A percentile compares a stretch with the other conserved stretches of the same genome.
phyloP scores from a whole-genome alignment of 352 stramenopile species.

The Hyaloperonospora brassicae region DNA sequence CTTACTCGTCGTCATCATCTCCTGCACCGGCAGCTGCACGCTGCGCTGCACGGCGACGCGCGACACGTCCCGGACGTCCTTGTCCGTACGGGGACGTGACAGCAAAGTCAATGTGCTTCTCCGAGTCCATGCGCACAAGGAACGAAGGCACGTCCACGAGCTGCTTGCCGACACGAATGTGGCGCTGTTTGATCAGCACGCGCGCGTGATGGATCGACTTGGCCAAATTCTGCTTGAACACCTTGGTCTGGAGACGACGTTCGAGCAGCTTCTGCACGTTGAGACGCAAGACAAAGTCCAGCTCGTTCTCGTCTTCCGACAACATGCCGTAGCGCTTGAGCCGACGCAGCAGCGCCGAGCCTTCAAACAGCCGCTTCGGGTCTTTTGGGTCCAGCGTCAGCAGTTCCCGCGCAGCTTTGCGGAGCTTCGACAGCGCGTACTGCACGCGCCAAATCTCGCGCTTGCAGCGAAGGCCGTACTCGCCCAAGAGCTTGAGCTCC shows the following conservation, averaged over 20 bases:
- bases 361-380: slow-evolving; percentile 98
- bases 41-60: slow-evolving; percentile 89
- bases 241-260: slow-evolving; percentile 97
- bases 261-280: slow-evolving; percentile 99
- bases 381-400: slow-evolving; percentile 98
- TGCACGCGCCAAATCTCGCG: slow-evolving; percentile 99
- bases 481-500: slow-evolving; percentile 98
- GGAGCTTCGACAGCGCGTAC: slow-evolving; percentile 98
- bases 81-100: slow-evolving; percentile 97
- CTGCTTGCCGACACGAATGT: slow-evolving; percentile 99
- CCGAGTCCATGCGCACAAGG: slow-evolving; percentile 96
- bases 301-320: slow-evolving; percentile 94
- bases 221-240: slow-evolving; percentile 98
- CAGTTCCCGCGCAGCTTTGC: slow-evolving; percentile 96
- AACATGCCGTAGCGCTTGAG: slow-evolving; percentile 96
- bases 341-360: slow-evolving; percentile 93
- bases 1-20: slow-evolving; percentile 83
- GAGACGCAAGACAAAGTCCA: slow-evolving; percentile 97
- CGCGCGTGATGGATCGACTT: slow-evolving; percentile 99
- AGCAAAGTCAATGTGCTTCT: slow-evolving; percentile 99
- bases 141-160: slow-evolving; percentile 98
- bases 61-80: slow-evolving; percentile 93
- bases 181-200: slow-evolving; percentile 98
- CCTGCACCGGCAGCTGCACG: slow-evolving; percentile 85
- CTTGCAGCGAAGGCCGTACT: slow-evolving; percentile 99